Evolutionary conservation across 306 rosid species (phyloP), one percentile per base, ranked within the genome.

Genomic region (Nissolia schottii): DNA sequence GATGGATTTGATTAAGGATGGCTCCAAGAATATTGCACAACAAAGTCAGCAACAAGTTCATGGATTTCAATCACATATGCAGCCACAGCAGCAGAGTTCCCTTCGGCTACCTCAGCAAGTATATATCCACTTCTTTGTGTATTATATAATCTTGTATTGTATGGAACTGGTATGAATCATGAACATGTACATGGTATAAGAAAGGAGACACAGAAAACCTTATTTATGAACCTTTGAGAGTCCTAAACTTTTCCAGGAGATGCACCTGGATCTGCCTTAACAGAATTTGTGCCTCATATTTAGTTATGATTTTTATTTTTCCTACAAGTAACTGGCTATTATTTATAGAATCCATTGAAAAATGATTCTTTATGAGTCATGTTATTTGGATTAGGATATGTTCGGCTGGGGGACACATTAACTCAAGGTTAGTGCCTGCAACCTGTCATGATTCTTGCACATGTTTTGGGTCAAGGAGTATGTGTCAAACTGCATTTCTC

Each of bases 1-100:
- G 69, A 78, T 59, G 65, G 96, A 93, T 78, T 80, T 78, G 76
- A 86, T 93, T 64, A 93, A 89, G 84, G 96, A 87, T 81, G 87
- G 88, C 79, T 79, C 94, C 74, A 87, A 76, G 78, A 91, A 79
- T 85, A 38, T 54, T 69, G 85, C 70, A 27, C 94, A 79, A 22
- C 98, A 87, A 57, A 61, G 70, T 77, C 94, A 82, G 76, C 92
- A 76, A 68, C 96, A 87, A 78, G 75, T 76, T 81, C 89, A 77
- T 43, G 96, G 87, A 70, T 59, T 82, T 50, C 96, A 84, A 77
- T 65, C 89, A 29, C 98, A 86, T 48, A 6, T 89, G 76, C 91
- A 79, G 79, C 79, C 85, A 66, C 96, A 83, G 61, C 89, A 79
- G 60, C 94, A 87, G 81, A 81, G 61, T 75, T 67, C 93, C 65